These are phyloP conservation scores for Populus hybrid DNA, from an alignment of 441 rosid species.

Conservation along the genomic window DNA sequence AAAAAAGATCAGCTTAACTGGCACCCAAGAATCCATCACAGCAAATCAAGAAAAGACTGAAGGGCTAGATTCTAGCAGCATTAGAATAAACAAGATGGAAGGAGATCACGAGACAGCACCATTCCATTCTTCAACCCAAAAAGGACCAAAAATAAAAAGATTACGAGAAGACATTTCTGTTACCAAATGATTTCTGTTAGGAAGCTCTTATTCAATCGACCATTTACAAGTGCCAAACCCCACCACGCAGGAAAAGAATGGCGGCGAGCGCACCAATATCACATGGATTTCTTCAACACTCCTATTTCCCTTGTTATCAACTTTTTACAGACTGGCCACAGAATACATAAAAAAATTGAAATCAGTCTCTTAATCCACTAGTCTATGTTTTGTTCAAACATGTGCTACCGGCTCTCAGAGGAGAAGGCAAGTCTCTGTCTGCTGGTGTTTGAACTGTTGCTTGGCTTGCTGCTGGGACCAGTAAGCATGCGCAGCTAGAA, in stretches of 20 bases:
- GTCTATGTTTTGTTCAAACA: not conserved
- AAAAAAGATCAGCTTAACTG: not conserved
- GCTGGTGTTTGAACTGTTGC: conserved; percentile 52
- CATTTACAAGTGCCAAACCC: conserved; percentile 36
- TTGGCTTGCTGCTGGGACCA: conserved; percentile 84
- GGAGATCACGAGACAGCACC: not conserved
- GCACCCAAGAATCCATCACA: not conserved
- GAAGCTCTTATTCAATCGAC: conserved; percentile 39
- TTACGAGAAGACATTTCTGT: not conserved
- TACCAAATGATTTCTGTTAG: conserved; percentile 21
- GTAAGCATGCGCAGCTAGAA: conserved; percentile 76
- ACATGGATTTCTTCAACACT: conserved; percentile 23
- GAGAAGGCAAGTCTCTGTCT: conserved; percentile 38
- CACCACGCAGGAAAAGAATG: conserved; percentile 28
- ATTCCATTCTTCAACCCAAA: not conserved
- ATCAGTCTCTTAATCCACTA: conserved; percentile 15
- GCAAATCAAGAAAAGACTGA: not conserved
- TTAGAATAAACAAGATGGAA: too few relatives aligned
- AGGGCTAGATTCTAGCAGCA: not conserved
- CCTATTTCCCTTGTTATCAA: conserved; percentile 16
- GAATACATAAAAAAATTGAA: conserved; percentile 18
- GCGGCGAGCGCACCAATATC: conserved; percentile 18
- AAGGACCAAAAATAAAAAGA: not conserved
- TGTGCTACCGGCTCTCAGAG: conserved; percentile 20
- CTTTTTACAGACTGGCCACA: conserved; percentile 34